Conservation (phyloP, 2,329 filamentous ascomycete genomes). For the Hymenoscyphus albidus region DNA sequence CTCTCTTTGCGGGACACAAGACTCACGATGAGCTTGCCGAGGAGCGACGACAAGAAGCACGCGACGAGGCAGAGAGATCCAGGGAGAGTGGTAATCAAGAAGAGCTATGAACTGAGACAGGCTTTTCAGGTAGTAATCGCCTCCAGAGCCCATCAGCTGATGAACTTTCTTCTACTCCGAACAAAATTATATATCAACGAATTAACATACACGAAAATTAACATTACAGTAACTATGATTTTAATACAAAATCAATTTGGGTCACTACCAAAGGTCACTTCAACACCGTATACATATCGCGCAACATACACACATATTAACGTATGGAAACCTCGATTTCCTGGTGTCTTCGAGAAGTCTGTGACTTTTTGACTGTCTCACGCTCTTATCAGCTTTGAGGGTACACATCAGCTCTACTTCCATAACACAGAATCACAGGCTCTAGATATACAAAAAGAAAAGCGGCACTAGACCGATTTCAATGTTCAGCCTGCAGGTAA, state of each 20-base stretch:
- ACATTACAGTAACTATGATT: too few species aligned
- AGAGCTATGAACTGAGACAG: not conserved
- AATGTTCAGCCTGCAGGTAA: not conserved
- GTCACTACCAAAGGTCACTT: too few species aligned
- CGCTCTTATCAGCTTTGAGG: too few species aligned
- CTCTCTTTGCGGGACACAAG: slow-evolving; percentile 41
- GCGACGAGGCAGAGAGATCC: slow-evolving; percentile 24
- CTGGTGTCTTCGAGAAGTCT: too few species aligned
- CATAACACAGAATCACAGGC: not conserved
- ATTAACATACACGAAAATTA: too few species aligned
- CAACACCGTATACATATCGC: too few species aligned
- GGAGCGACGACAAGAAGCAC: slow-evolving; percentile 19
- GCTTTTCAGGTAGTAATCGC: not conserved
- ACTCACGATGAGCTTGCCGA: slow-evolving; percentile 28
- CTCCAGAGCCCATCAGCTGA: not conserved
- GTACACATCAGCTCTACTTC: not conserved
- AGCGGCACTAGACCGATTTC: not conserved
- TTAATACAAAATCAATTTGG: too few species aligned
- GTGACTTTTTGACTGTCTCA: too few species aligned
- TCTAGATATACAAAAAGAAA: not conserved
- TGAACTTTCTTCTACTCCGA: not conserved
- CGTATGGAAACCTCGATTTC: too few species aligned
- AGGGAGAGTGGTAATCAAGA: not conserved
- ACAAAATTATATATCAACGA: not conserved
- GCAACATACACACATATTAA: too few species aligned